These are phyloP conservation scores for Mucor velutinosus DNA, from an alignment of 371 early-diverging fungal species.

Conservation along the genomic window DNA sequence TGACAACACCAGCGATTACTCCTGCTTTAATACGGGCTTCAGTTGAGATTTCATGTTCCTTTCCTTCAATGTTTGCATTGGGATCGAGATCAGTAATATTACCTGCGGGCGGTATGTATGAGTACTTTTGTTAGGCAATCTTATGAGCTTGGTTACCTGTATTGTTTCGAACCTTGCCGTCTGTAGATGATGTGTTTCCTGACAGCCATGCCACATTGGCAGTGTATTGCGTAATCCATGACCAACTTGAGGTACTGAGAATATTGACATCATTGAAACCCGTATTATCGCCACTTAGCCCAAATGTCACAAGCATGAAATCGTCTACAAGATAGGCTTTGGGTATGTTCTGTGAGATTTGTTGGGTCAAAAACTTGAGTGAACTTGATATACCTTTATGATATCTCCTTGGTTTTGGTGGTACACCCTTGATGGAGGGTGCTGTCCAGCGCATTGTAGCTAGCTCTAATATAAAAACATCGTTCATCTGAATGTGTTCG, in stretches of 20 bases:
- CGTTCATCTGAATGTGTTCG: conserved; percentile 29
- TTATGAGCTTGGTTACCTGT: conserved; percentile 8
- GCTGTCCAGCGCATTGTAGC: conserved; percentile 42
- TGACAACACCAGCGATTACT: conserved; percentile 40
- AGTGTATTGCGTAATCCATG: conserved; percentile 35
- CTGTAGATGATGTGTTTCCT: conserved; percentile 5
- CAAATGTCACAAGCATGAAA: conserved; percentile 35
- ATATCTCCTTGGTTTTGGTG: conserved; percentile 43
- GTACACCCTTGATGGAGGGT: conserved; percentile 35
- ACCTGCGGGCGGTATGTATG: neutral
- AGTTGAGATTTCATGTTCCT: conserved; percentile 3
- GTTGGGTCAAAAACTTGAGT: neutral
- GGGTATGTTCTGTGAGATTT: neutral
- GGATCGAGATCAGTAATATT: conserved; percentile 13
- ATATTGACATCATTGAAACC: conserved; percentile 31
- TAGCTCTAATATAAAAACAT: conserved; percentile 41
- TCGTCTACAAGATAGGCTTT: conserved; percentile 29
- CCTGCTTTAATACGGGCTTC: conserved; percentile 32
- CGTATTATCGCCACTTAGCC: conserved; percentile 18
- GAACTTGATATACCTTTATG: conserved; percentile 32
- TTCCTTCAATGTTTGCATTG: neutral
- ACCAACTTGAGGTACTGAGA: conserved; percentile 29
- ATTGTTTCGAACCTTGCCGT: conserved; percentile 9
- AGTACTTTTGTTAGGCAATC: too few species aligned
- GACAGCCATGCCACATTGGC: conserved; percentile 24